Evolutionary conservation across 352 stramenopile species (phyloP).

Genomic region (Paralagenidium karlingii): DNA sequence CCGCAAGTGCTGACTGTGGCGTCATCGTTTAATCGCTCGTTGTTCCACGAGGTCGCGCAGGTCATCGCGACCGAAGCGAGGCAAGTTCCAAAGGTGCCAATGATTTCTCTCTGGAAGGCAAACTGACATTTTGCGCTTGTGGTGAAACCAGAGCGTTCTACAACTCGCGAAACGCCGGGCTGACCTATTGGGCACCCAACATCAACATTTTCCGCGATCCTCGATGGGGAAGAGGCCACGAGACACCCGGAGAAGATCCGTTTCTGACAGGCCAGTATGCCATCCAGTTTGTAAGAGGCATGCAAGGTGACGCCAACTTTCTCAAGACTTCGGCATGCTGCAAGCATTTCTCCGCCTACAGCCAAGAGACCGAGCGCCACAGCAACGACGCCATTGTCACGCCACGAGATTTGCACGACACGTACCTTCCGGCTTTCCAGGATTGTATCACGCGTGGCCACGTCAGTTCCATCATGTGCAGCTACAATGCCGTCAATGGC

Average conservation of each 20-base stretch:
- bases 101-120: not conserved
- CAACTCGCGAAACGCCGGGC: slow-evolving; percentile 52
- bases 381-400: slow-evolving; percentile 83
- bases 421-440: slow-evolving; percentile 81
- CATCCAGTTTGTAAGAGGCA: slow-evolving; percentile 59
- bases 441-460: slow-evolving; percentile 64
- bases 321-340: slow-evolving; percentile 78
- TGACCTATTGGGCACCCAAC: slow-evolving; percentile 89
- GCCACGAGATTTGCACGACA: slow-evolving; percentile 80
- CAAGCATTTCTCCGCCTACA: slow-evolving; percentile 91
- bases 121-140: not conserved
- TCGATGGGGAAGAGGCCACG: slow-evolving; percentile 84
- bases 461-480: slow-evolving; percentile 88
- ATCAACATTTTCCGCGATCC: slow-evolving; percentile 90
- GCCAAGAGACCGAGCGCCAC: slow-evolving; percentile 61
- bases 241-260: slow-evolving; percentile 87
- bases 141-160: slow-evolving; percentile 35
- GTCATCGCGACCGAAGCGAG: slow-evolving; percentile 76
- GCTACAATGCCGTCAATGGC: slow-evolving; percentile 91
- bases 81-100: too few species aligned
- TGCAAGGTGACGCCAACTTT: slow-evolving; percentile 66
- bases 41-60: slow-evolving; percentile 65
- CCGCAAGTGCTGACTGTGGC: slow-evolving; percentile 70
- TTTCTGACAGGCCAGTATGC: slow-evolving; percentile 79
- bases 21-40: slow-evolving; percentile 75